Evolutionary conservation across 805 yeast genomes (phyloP), one percentile per base, ranked within the genome.

Genomic region (Peterozyma toletana): DNA sequence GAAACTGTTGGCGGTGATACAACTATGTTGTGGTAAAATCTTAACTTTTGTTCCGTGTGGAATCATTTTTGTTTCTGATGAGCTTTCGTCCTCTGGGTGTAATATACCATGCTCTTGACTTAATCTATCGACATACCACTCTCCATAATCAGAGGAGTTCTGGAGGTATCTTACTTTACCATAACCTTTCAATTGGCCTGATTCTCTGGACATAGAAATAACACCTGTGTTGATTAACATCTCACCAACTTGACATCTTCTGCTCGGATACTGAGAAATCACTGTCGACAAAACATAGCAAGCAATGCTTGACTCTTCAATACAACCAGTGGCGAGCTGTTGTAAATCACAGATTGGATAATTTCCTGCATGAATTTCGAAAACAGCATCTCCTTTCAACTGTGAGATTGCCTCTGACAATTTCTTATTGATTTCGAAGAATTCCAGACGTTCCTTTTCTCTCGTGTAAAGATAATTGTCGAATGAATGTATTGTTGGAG

Each of bases 361-460:
- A 56, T 85, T 84, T 11, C 95, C 95, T n/a, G 91, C 90, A 57
- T 85, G 95, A 14, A 85, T 56, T 55, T 85, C 93, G 35, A 85
- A 60, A 1, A 56, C 53, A 4, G 80, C 81, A 15, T 51, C 48
- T n/a, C 36, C 38, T 37, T 44, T 40, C 14, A 68, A 46, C 5
- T 54, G 48, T 3, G 55, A 55, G 14, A 46, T 40, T 14, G 7
- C 35, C 1, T 38, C 18, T 11, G 39, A 51, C 50, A 50, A 51
- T 34, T 51, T 34, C 16, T 53, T 43, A 45, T 27, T 10, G 37
- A 31, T 31, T 9, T 31, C 34, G 9, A 47, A 39, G 27, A 52
- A 40, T 35, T 52, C 54, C 16, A 56, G 49, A 9, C 44, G 33
- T 14, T 48, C 38, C 63, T 38, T 31, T 58, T 64, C 9, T 44